Base-by-base conservation (phyloP, 768 basidiomycete species). In the Trametes maxima region DNA sequence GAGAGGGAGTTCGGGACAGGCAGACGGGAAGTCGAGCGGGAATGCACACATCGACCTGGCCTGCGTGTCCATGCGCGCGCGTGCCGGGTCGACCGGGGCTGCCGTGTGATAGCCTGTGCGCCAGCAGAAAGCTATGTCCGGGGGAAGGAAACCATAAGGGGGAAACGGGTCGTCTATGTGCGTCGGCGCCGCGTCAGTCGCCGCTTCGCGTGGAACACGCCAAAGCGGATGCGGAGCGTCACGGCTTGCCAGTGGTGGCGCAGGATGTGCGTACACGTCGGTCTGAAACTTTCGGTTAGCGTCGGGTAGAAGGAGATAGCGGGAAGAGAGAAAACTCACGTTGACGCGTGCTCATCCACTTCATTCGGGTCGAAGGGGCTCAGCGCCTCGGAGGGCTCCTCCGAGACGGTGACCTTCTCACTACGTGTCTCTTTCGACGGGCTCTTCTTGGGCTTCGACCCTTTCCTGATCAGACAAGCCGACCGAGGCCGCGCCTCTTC, bases 161-260 rank as follows among this genome's bases (percentile, higher is more conserved):
- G 43, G 55, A 39, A 39, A 36, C 21, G 59, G 17, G 54, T 25
- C 47, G 42, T 60, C 53, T 62, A 62, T 46, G 58, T 60, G 52
- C 44, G 61, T 52, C 55, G 51, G 22, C 65, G 63, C 50, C 66
- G 64, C 33, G 50, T 56, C 52, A 71, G 57, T 39, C 68, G 64
- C 33, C 78, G 77, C 61, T 80, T 78, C 19, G 77, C 80, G 54
- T 85, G 75, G 71, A 87, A 88, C 44, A 88, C 72, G 58, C 78
- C 74, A 66, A 88, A 87, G 44, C 84, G 78, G 33, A 87, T 65
- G 59, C 84, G 73, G 21, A 88, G 78, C 0, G 78, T 70, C 28
- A 87, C 62, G 10, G 85, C 84, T 66, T 86, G 84, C 86, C 87
- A 88, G 59, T 86, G 82, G 10, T 82, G 76, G 57, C 77, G 75